These are phyloP conservation scores for Trypanosomatidae sp. DNA, from an alignment of 208 protist species.

Conservation along the genomic window DNA sequence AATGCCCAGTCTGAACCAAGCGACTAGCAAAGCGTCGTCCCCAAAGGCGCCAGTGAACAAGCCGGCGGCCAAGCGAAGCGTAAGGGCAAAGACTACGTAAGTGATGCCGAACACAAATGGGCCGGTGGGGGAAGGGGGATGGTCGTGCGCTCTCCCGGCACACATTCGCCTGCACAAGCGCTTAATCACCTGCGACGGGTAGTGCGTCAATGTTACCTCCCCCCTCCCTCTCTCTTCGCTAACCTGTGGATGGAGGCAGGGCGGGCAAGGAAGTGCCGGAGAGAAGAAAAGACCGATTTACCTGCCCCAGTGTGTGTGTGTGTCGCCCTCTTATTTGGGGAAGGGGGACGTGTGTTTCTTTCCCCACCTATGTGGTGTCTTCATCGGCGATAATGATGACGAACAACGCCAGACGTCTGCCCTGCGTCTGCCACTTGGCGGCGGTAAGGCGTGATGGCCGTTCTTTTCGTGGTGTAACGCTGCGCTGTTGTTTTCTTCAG, in stretches of 20 bases:
- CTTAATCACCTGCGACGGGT: background rate
- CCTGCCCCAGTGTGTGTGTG: background rate
- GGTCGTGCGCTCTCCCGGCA: background rate
- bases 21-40: background rate
- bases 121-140: background rate
- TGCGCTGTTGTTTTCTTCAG: too few relatives aligned
- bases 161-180: background rate
- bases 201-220: too few relatives aligned
- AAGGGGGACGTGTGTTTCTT: background rate
- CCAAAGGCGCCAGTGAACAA: background rate
- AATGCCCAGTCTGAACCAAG: background rate
- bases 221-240: too few relatives aligned
- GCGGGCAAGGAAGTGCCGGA: too few relatives aligned
- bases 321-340: background rate
- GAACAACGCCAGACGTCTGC: background rate
- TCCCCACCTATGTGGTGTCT: too few relatives aligned
- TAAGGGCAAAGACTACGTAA: background rate
- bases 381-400: background rate
- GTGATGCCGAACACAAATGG: too few relatives aligned
- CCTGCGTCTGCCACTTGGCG: too few relatives aligned
- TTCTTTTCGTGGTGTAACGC: too few relatives aligned
- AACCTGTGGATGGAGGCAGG: too few relatives aligned
- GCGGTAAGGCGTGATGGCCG: too few relatives aligned
- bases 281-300: slow-evolving; percentile 1
- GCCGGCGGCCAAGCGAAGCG: background rate